phyloP scores from a whole-genome alignment of 805 yeast genomes.

The Isabelozyma heimii region DNA sequence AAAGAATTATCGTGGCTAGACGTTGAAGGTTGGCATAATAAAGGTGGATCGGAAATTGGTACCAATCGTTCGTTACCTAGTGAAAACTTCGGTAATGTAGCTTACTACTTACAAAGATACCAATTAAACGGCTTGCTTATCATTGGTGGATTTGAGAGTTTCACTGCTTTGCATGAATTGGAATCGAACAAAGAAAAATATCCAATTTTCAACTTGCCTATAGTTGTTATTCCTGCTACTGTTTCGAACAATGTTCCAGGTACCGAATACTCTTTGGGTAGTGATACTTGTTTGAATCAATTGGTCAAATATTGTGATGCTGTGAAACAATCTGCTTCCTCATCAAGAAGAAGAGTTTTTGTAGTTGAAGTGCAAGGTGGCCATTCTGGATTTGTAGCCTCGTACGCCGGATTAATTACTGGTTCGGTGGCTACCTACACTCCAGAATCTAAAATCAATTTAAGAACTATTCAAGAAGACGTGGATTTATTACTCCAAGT shows the following conservation, averaged over 20 bases:
- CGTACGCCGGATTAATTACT: constrained; percentile 62
- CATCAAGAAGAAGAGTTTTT: constrained; percentile 74
- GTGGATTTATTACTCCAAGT: constrained; percentile 57
- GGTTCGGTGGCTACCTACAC: constrained; percentile 76
- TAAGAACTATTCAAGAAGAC: constrained; percentile 63
- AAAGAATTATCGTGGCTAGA: constrained; percentile 63
- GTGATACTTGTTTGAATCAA: constrained; percentile 73
- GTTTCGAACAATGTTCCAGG: constrained; percentile 82
- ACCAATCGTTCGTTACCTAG: constrained; percentile 71
- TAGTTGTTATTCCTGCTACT: constrained; percentile 77
- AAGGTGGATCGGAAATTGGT: constrained; percentile 82
- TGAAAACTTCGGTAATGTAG: constrained; percentile 68
- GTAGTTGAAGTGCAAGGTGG: constrained; percentile 88
- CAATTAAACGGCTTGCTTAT: constrained; percentile 67
- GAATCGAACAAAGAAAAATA: constrained; percentile 57
- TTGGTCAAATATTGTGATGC: constrained; percentile 73
- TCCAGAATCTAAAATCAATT: constrained; percentile 66
- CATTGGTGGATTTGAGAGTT: constrained; percentile 83
- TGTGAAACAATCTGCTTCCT: constrained; percentile 76
- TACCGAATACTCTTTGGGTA: constrained; percentile 72
- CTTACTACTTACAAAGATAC: constrained; percentile 68
- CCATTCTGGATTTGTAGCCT: constrained; percentile 75
- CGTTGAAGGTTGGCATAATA: constrained; percentile 68
- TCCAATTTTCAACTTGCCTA: constrained; percentile 74
- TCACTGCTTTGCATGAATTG: constrained; percentile 66